Base-by-base conservation (phyloP, 2,329 filamentous ascomycete species). In the Aulographum hederae region DNA sequence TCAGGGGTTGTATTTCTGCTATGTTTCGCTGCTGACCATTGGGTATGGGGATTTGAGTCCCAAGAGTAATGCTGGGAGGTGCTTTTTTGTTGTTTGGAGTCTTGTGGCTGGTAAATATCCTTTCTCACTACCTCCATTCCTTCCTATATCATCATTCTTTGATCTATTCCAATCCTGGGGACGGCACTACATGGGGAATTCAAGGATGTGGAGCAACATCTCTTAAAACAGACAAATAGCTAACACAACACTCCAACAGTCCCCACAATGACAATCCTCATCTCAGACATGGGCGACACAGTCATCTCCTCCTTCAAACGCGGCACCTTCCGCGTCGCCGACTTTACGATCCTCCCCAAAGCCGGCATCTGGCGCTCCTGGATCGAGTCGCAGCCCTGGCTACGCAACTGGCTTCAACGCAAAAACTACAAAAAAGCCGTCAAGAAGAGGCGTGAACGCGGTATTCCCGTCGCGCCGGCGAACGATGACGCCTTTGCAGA, bases 11-110 rank as follows among this genome's bases (percentile, higher is more conserved):
- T 93, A 93, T 53, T 91, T 93, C 47, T 73, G 74, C 41, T 94
- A 89, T 50, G 72, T 82, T 20, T 76, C 74, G 3, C 66, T 93
- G 16, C 62, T 84, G 2, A 93, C 85, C 0, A 79, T 93, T 23
- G 85, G 85, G 1, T 93, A 92, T 23, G 85, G 85, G 3, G 82
- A 92, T 40, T 52, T 76, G 4, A 71, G 73, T 2, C 82, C 82
- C 0, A 60, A 72, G n/a, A 79, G 75, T 2, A 85, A 84, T 39
- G 66, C 73, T 0, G 81, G 79, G 1, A 74, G 79, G 33, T 71
- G 79, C 0, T 92, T 93, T 49, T 94, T 92, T 44, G 79, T 94
- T n/a, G 74, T 93, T 34, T 94, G 85, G 85, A 80, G 75, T 11
- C 51, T 94, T 1, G 65, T 93, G 17, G 82, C n/a, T n/a, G n/a